A percentile compares a stretch with the other conserved stretches of the same genome.
Conservation (phyloP, 2,329 filamentous ascomycete species). For the Dichotomopilus funicola region DNA sequence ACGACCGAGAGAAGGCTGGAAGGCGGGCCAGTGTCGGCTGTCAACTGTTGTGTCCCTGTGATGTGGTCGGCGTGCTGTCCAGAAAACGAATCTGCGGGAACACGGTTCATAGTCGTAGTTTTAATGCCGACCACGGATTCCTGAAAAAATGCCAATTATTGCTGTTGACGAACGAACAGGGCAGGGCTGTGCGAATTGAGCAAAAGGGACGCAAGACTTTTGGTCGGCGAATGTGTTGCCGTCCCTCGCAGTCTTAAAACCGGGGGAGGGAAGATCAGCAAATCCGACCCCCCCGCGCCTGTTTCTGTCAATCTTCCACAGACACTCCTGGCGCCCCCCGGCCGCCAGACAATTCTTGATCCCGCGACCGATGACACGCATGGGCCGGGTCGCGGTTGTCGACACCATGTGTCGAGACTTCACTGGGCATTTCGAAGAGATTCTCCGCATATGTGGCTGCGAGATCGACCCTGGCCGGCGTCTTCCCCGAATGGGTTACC, state of each 20-base stretch:
- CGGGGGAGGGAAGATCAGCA: conserved; percentile 10
- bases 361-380: conserved; percentile 14
- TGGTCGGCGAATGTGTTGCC: no score
- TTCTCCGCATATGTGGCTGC: conserved; percentile 12
- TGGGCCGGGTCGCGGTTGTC: neutral
- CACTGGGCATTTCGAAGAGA: conserved; percentile 7
- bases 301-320: conserved; percentile 10
- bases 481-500: neutral
- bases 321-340: neutral
- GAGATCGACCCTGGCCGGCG: neutral
- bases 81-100: neutral
- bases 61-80: conserved; percentile 1
- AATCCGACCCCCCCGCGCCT: conserved; percentile 7
- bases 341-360: neutral
- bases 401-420: conserved; percentile 10
- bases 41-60: neutral
- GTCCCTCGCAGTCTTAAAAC: conserved; percentile 7
- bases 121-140: neutral
- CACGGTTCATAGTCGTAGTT: conserved; percentile 5
- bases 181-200: neutral
- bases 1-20: neutral
- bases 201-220: no score
- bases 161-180: no score
- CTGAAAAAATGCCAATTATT: no score
- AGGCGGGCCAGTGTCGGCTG: conserved; percentile 4